Evolutionary conservation across 1,139 yeast genomes (phyloP).

Genomic region (Yamadazyma pseudoaaseri): DNA sequence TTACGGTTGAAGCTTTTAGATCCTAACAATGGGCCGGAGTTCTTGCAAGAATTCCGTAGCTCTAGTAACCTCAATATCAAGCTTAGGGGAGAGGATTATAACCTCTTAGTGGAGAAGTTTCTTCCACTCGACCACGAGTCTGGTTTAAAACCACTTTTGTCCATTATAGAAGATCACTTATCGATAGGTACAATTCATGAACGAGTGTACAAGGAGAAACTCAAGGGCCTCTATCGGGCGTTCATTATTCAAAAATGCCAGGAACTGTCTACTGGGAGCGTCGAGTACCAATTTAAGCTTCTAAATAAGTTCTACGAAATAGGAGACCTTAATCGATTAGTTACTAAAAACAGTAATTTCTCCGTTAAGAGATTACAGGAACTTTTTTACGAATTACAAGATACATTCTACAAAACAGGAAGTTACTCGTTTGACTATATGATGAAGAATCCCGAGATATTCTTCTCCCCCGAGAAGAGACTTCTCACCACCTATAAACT

Average conservation of each 20-base stretch:
- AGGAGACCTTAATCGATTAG: neutral
- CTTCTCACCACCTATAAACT: conserved; percentile 7
- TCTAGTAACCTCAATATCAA: conserved; percentile 11
- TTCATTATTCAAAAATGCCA: conserved; percentile 10
- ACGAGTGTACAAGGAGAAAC: conserved; percentile 18
- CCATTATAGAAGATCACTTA: conserved; percentile 25
- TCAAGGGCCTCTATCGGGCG: conserved; percentile 27
- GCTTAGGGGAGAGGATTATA: conserved; percentile 22
- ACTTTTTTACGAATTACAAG: conserved; percentile 2
- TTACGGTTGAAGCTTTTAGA: conserved; percentile 18
- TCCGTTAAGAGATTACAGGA: conserved; percentile 4
- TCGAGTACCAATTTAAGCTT: conserved; percentile 19
- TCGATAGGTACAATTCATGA: conserved; percentile 34
- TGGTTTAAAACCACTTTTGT: conserved; percentile 19
- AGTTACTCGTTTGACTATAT: conserved; percentile 8
- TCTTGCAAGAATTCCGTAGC: conserved; percentile 10
- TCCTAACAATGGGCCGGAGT: conserved; percentile 8
- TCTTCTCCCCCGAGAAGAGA: conserved; percentile 12
- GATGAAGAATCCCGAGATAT: conserved; percentile 11
- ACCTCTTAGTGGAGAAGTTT: conserved; percentile 16
- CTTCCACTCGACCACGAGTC: conserved; percentile 12
- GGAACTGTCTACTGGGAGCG: conserved; percentile 5
- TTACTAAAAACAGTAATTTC: neutral
- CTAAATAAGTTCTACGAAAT: conserved; percentile 29
- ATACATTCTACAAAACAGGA: conserved; percentile 7